A percentile compares a stretch with the other conserved stretches of the same genome.
These are phyloP conservation scores for Lanmaoa pseudosensibilis DNA, from an alignment of 768 basidiomycete genomes.

Conservation along the genomic window DNA sequence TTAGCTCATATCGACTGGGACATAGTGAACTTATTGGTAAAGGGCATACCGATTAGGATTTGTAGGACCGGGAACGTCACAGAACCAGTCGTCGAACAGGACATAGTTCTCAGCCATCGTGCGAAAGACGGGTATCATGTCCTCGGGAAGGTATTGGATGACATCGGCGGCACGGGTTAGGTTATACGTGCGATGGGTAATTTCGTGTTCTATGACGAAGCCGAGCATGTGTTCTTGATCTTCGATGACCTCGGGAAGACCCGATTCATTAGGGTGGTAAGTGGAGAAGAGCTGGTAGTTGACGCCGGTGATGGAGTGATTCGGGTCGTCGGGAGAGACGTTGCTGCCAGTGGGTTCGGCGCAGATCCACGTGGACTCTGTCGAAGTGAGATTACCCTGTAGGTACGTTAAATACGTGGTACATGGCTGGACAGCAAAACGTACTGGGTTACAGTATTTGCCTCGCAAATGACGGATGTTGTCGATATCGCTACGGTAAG, in stretches of 20 bases:
- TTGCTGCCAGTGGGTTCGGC: conserved; percentile 18
- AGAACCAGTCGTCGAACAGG: conserved; percentile 26
- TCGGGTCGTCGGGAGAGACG: conserved; percentile 27
- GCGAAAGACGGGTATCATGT: conserved; percentile 25
- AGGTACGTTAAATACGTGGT: neutral
- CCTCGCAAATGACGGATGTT: conserved; percentile 21
- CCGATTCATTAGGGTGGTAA: conserved; percentile 23
- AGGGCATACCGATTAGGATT: conserved; percentile 25
- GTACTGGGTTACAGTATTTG: conserved; percentile 27
- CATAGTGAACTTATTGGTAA: neutral
- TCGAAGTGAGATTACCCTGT: conserved; percentile 16
- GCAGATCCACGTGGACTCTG: conserved; percentile 16
- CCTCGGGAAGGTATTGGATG: conserved; percentile 22
- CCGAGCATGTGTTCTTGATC: conserved; percentile 20
- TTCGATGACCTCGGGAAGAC: neutral
- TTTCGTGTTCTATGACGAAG: conserved; percentile 22
- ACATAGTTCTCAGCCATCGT: conserved; percentile 26
- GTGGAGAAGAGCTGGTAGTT: conserved; percentile 25
- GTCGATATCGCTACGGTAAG: conserved; percentile 23
- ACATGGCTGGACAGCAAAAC: neutral
- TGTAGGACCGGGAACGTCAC: conserved; percentile 28
- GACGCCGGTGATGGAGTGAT: conserved; percentile 25
- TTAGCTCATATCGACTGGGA: neutral
- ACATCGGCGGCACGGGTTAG: conserved; percentile 18
- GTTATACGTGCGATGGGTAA: conserved; percentile 12